phyloP scores from a whole-genome alignment of 371 early-diverging fungal genomes.

The Mucor mucedo region DNA sequence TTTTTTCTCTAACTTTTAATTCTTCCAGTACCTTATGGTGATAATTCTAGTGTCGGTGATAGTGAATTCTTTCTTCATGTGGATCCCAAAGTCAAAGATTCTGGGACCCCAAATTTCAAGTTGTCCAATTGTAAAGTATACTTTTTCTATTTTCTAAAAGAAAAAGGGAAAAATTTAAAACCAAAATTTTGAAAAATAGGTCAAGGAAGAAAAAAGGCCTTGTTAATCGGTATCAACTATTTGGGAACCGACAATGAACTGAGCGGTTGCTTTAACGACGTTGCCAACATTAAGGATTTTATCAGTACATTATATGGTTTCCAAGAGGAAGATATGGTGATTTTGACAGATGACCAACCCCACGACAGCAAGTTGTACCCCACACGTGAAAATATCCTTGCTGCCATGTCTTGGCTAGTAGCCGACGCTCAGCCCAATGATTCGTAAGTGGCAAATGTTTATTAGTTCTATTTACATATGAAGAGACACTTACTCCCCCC shows the following conservation, averaged over 20 bases:
- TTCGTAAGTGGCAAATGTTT: slow-evolving; percentile 51
- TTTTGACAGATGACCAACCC: slow-evolving; percentile 86
- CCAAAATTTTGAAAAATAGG: background rate
- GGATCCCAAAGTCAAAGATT: slow-evolving; percentile 28
- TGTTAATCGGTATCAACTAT: slow-evolving; percentile 95
- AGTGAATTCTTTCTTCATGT: slow-evolving; percentile 36
- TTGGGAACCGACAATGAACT: slow-evolving; percentile 70
- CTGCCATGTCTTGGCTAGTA: slow-evolving; percentile 90
- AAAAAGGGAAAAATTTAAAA: slow-evolving; percentile 52
- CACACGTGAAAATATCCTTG: slow-evolving; percentile 79
- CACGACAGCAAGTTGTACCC: slow-evolving; percentile 69
- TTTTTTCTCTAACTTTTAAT: background rate
- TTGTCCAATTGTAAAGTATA: slow-evolving; percentile 64
- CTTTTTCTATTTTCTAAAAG: slow-evolving; percentile 33
- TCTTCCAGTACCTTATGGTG: slow-evolving; percentile 30
- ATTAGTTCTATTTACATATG: too few species aligned
- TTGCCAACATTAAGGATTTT: slow-evolving; percentile 81
- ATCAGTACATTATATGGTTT: slow-evolving; percentile 70
- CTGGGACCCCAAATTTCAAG: slow-evolving; percentile 44
- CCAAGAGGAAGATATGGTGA: slow-evolving; percentile 72
- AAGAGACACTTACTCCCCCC: background rate
- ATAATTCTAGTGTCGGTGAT: slow-evolving; percentile 4
- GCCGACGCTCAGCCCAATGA: slow-evolving; percentile 81
- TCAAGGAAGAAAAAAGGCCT: slow-evolving; percentile 75
- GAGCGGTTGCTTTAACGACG: slow-evolving; percentile 90